These are phyloP conservation scores for Erysimum cheiri DNA, from an alignment of 441 rosid genomes.

Conservation along the genomic window DNA sequence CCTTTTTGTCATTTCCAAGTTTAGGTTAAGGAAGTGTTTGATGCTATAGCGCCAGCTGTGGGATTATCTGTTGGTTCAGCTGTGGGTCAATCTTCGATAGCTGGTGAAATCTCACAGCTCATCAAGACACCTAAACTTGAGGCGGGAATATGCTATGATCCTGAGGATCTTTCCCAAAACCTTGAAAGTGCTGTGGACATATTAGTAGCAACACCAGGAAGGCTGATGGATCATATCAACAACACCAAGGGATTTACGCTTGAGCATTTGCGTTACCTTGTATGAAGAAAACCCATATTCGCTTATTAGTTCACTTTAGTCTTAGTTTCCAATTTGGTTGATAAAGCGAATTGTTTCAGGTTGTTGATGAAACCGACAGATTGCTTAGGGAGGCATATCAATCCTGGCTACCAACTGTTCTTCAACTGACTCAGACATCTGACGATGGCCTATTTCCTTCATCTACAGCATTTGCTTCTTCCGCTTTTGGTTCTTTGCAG, in stretches of 20 bases:
- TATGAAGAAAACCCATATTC: constrained; percentile 46
- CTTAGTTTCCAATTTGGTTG: background rate
- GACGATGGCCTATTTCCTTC: constrained; percentile 50
- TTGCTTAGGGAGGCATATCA: constrained; percentile 95
- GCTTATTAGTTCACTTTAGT: background rate
- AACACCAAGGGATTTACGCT: constrained; percentile 87
- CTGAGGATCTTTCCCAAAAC: constrained; percentile 55
- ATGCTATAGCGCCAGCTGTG: constrained; percentile 86
- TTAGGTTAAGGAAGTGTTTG: constrained; percentile 92
- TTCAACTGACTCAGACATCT: constrained; percentile 58
- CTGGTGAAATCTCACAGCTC: constrained; percentile 84
- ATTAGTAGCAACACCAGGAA: constrained; percentile 97
- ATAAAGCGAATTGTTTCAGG: constrained; percentile 54
- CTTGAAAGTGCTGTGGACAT: constrained; percentile 85
- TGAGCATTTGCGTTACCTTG: constrained; percentile 94
- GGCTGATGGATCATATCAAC: constrained; percentile 95
- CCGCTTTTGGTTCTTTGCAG: constrained; percentile 64
- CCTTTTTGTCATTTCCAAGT: constrained; percentile 14
- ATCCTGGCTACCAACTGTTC: constrained; percentile 94
- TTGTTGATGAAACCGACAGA: constrained; percentile 96
- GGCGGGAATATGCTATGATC: constrained; percentile 89
- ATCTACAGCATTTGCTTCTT: constrained; percentile 44
- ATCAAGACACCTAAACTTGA: constrained; percentile 76
- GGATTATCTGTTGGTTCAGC: constrained; percentile 97
- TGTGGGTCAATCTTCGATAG: constrained; percentile 93